Base-by-base conservation (phyloP, 2,329 filamentous ascomycete species). In the Balansia obtecta region DNA sequence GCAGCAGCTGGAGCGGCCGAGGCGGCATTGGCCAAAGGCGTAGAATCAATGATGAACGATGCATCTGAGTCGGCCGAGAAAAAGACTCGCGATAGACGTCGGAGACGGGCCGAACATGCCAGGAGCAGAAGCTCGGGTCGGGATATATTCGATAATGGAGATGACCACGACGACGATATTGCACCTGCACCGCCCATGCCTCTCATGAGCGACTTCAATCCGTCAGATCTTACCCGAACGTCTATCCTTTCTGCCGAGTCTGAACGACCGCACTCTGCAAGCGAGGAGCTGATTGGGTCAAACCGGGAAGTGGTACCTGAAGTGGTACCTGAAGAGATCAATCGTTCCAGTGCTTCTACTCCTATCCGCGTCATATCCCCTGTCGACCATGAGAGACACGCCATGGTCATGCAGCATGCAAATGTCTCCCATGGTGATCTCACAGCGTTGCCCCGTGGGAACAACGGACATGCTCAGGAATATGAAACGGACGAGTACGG, bases 161-260 rank as follows among this genome's bases (percentile, higher is more conserved):
- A 75, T 11, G 72, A 74, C 2, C 71, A 77, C 52, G 75, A 80
- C 48, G 72, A 81, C 18, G 53, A 50, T 50, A 46, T 51, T 30
- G 78, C 86, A 13, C 72, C 72, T 10, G 65, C 68, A 5, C 85
- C 89, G 7, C 87, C 87, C 6, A 88, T 96, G 84, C 91, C 91
- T 2, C 75, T 95, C 54, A 84, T 86, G 66, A 95, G 90, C 66
- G 87, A 88, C 50, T 79, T 95, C 51, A 85, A 87, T 56, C 80
- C 86, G 41, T 95, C 91, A 0, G 90, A 96, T 48, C 68, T 96
- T 50, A 97, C 91, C 0, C 78, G 91, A 58, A 85, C 85, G 15
- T 96, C 91, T 0, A 87, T 97, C 49, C 69, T 93, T 16, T 93
- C 90, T 5, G 86, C 87, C 32, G 82, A 86, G 30, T 87, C 86